Conservation (phyloP, 768 basidiomycete genomes). For the Gymnopilus junonius region DNA sequence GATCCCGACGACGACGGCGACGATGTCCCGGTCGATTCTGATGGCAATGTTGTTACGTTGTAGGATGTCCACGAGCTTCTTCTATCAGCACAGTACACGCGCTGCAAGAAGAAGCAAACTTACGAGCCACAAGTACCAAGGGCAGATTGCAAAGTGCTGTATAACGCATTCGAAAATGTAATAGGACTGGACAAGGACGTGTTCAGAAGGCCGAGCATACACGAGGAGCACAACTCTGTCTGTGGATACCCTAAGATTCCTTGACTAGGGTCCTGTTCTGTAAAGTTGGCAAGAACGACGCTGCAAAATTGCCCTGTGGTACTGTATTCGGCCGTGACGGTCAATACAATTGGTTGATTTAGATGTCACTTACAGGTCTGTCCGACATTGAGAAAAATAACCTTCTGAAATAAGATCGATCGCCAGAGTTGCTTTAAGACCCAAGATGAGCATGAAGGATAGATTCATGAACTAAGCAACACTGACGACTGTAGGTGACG, state of each 20-base stretch:
- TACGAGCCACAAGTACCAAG: conserved; percentile 4
- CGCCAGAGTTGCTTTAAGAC: background rate
- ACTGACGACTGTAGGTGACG: conserved; percentile 1
- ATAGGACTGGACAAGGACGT: background rate
- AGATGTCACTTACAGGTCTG: background rate
- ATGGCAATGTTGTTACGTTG: background rate
- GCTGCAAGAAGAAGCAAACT: background rate
- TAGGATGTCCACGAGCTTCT: background rate
- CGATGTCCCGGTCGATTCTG: background rate
- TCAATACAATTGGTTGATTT: background rate
- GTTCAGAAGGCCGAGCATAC: conserved; percentile 2
- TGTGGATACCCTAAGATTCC: background rate
- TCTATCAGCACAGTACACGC: background rate
- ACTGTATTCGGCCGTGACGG: background rate
- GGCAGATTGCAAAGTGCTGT: background rate
- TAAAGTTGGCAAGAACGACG: background rate
- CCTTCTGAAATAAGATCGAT: background rate
- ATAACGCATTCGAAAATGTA: background rate
- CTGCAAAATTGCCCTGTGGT: background rate
- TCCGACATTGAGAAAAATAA: background rate
- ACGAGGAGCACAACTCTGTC: conserved; percentile 3
- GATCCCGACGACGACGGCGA: background rate
- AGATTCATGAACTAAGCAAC: background rate
- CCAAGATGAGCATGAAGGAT: background rate
- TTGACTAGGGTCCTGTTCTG: background rate